Percentiles rank a stretch among this genome's conserved stretches.
Conservation (phyloP, 176 grass and related monocot genomes). For the Hordeum marinum region DNA sequence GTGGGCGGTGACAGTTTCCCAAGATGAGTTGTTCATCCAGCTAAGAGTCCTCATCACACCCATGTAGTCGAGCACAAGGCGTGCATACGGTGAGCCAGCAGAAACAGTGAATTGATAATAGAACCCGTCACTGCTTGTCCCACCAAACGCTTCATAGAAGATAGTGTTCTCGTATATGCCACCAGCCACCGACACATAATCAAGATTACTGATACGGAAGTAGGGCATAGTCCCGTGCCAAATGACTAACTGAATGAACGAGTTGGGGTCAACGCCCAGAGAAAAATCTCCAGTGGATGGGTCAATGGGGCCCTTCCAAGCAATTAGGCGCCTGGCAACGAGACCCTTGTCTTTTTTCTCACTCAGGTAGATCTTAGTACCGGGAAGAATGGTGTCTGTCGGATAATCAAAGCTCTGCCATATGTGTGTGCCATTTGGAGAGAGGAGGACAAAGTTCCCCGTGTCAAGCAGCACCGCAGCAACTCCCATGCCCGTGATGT, state of each 20-base stretch:
- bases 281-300: conserved; percentile 40
- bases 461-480: not conserved
- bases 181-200: not conserved
- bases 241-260: not conserved
- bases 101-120: not conserved
- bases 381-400: not conserved
- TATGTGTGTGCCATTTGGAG: not conserved
- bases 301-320: conserved; percentile 23
- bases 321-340: not conserved
- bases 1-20: not conserved
- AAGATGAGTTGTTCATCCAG: not conserved
- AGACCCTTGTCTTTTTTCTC: not conserved
- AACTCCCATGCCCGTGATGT: not conserved
- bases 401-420: not conserved
- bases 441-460: not conserved
- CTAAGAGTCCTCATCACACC: not conserved
- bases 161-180: not conserved
- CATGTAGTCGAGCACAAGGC: not conserved
- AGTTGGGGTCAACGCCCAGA: not conserved
- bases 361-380: not conserved
- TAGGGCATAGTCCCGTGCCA: conserved; percentile 13
- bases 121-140: not conserved
- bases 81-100: not conserved
- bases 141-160: not conserved
- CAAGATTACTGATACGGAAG: conserved; percentile 14